phyloP scores from a whole-genome alignment of 2,329 filamentous ascomycete genomes.

The Epicoccum sorghinum region DNA sequence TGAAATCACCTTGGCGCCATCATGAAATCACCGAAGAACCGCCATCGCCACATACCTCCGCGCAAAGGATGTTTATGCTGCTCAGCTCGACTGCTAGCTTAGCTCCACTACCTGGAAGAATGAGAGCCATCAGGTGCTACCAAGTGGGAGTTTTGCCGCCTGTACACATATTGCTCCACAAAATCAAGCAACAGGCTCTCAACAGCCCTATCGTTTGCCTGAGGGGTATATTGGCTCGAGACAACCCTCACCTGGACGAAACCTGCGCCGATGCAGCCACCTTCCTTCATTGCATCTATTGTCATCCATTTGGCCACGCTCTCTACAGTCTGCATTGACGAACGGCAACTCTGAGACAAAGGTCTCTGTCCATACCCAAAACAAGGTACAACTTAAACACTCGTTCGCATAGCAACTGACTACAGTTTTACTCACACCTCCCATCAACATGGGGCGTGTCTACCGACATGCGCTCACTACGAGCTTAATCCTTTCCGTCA shows the following conservation, averaged over 20 bases:
- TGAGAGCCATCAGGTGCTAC: neutral
- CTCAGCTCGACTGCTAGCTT: neutral
- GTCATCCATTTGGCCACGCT: slow-evolving; percentile 9
- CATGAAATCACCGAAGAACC: slow-evolving; percentile 1
- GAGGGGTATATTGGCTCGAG: slow-evolving; percentile 6
- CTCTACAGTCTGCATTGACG: slow-evolving; percentile 5
- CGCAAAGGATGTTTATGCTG: neutral
- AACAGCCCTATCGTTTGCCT: neutral
- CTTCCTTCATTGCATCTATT: slow-evolving; percentile 2
- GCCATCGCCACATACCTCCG: slow-evolving; percentile 7
- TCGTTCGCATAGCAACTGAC: neutral
- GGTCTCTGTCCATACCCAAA: neutral
- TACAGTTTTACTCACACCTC: neutral
- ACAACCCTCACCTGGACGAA: neutral
- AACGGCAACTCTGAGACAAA: neutral
- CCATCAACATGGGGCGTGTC: slow-evolving; percentile 11
- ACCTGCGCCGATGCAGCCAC: slow-evolving; percentile 10
- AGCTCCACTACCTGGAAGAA: slow-evolving; percentile 3
- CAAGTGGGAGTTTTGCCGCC: too few relatives aligned
- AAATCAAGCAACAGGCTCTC: too few relatives aligned
- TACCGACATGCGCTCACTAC: slow-evolving; percentile 15
- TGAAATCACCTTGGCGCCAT: neutral
- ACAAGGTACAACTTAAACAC: slow-evolving; percentile 1
- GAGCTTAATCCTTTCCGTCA: slow-evolving; percentile 8
- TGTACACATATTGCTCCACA: too few relatives aligned